phyloP scores from a whole-genome alignment of 2,329 filamentous ascomycete genomes.

The Microdochium bolleyi region DNA sequence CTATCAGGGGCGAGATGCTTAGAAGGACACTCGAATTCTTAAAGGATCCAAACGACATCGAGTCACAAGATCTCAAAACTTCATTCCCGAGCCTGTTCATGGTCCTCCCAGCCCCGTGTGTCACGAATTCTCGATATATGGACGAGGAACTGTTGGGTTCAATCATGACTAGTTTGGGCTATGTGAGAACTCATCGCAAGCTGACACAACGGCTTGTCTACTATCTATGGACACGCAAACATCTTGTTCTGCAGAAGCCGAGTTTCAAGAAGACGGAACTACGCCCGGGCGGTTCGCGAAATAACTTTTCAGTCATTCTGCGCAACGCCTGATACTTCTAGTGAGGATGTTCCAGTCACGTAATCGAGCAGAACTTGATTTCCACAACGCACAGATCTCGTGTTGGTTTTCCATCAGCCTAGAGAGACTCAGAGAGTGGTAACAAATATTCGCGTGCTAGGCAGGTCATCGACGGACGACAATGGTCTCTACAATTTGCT shows the following conservation, averaged over 20 bases:
- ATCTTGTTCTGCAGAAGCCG: constrained; percentile 8
- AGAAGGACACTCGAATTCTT: constrained; percentile 66
- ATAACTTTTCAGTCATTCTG: constrained; percentile 59
- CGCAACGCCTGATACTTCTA: constrained; percentile 4
- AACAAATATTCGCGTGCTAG: too few relatives aligned
- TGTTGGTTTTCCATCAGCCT: too few relatives aligned
- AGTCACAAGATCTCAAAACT: constrained; percentile 13
- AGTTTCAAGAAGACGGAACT: constrained; percentile 67
- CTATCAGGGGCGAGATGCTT: constrained; percentile 77
- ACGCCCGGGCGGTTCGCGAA: constrained; percentile 66
- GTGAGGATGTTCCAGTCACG: neutral
- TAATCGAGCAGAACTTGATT: too few relatives aligned
- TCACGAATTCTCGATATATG: constrained; percentile 86
- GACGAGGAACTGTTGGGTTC: constrained; percentile 58
- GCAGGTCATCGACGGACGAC: too few relatives aligned
- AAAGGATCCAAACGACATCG: constrained; percentile 20
- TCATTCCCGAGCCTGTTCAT: constrained; percentile 71
- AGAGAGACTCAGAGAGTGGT: too few relatives aligned
- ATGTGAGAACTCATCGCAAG: constrained; percentile 57
- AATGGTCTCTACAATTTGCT: neutral
- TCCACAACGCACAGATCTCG: too few relatives aligned
- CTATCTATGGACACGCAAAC: constrained; percentile 65
- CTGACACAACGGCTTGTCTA: constrained; percentile 79
- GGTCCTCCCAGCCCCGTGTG: constrained; percentile 80
- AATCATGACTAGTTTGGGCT: constrained; percentile 76